Evolutionary conservation across 371 early-diverging fungal species (phyloP).

Genomic region (Apophysomyces ossiformis): DNA sequence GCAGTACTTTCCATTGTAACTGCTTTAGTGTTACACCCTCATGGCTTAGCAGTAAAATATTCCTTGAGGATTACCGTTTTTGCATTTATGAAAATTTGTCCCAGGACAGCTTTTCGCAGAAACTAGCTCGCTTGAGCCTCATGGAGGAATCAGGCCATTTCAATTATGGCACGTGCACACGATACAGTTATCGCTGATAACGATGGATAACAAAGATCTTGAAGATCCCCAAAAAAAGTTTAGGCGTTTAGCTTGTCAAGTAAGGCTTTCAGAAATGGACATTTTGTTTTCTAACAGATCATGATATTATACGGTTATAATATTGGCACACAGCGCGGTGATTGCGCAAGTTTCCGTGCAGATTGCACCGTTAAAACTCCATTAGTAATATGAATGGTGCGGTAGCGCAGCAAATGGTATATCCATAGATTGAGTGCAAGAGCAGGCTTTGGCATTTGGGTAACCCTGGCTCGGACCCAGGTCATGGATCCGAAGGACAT

Average conservation of each 20-base stretch:
- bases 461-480: conserved; percentile 6
- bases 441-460: conserved; percentile 42
- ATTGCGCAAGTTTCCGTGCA: neutral
- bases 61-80: neutral
- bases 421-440: neutral
- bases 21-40: neutral
- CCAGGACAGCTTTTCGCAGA: conserved; percentile 1
- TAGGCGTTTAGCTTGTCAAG: too few species aligned
- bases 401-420: neutral
- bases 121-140: neutral
- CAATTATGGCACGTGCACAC: conserved; percentile 4
- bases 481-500: too few species aligned
- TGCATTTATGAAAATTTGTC: neutral
- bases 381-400: neutral
- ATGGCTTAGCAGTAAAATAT: neutral
- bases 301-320: too few species aligned
- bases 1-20: conserved; percentile 9
- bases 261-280: too few species aligned
- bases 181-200: conserved; percentile 13
- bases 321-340: neutral
- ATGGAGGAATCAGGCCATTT: conserved; percentile 2
- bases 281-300: too few species aligned
- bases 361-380: neutral
- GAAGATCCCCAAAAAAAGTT: neutral
- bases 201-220: conserved; percentile 12